Conservation (phyloP, 2,329 filamentous ascomycete genomes). For the Cyclaneusma minus region DNA sequence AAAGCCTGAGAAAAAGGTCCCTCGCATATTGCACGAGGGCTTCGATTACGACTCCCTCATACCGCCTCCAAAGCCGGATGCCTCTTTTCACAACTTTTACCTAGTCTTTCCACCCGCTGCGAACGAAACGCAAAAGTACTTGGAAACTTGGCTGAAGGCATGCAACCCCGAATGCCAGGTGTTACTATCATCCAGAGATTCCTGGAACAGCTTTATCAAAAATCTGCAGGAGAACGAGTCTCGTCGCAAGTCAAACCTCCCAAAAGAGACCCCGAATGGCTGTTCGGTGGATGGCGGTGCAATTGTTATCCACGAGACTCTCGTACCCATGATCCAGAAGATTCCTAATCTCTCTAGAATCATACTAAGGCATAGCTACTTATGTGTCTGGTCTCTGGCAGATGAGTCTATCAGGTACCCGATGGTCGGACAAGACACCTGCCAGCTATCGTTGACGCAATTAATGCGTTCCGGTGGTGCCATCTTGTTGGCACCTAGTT, state of each 20-base stretch:
- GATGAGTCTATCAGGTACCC: slow-evolving; percentile 4
- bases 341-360: slow-evolving; percentile 7
- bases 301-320: slow-evolving; percentile 16
- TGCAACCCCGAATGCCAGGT: slow-evolving; percentile 26
- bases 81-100: slow-evolving; percentile 30
- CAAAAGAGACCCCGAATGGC: slow-evolving; percentile 13
- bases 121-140: slow-evolving; percentile 19
- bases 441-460: slow-evolving; percentile 21
- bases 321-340: slow-evolving; percentile 7
- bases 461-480: slow-evolving; percentile 29
- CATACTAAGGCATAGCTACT: slow-evolving; percentile 7
- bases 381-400: slow-evolving; percentile 16
- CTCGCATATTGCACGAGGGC: no score
- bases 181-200: slow-evolving; percentile 22
- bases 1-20: no score
- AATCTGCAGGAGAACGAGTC: slow-evolving; percentile 12
- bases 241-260: slow-evolving; percentile 30
- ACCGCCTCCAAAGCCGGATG: neutral
- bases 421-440: slow-evolving; percentile 12
- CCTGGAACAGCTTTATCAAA: slow-evolving; percentile 30
- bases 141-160: slow-evolving; percentile 28
- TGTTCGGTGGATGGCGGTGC: slow-evolving; percentile 10
- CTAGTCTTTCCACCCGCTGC: slow-evolving; percentile 30
- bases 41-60: neutral
- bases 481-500: slow-evolving; percentile 34